A percentile compares a stretch with the other conserved stretches of the same genome.
These are phyloP conservation scores for Diaporthe ilicicola DNA, from an alignment of 2,329 filamentous ascomycete genomes.

Conservation along the genomic window DNA sequence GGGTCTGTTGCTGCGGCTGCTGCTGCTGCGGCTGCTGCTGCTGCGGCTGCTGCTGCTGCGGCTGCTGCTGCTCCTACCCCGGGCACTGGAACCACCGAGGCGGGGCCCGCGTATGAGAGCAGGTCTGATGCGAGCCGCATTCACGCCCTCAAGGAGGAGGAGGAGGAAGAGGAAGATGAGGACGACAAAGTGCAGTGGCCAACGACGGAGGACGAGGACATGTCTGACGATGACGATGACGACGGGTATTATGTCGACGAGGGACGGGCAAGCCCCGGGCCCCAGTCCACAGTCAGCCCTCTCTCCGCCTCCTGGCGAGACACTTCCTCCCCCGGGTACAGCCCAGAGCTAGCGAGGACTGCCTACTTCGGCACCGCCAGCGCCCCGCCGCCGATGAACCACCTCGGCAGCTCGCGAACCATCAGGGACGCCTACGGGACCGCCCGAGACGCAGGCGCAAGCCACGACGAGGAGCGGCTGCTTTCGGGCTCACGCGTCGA, in stretches of 20 bases:
- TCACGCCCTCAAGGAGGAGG: neutral
- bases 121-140: neutral
- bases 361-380: slow-evolving; percentile 24
- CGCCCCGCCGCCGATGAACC: slow-evolving; percentile 13
- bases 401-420: neutral
- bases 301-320: neutral
- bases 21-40: neutral
- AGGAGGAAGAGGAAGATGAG: neutral
- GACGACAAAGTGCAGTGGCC: too few relatives aligned
- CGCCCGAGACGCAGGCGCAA: slow-evolving; percentile 7
- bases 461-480: neutral
- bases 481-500: too few relatives aligned
- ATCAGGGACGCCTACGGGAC: slow-evolving; percentile 10
- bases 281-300: neutral
- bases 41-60: neutral
- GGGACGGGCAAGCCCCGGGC: neutral
- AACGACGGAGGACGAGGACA: neutral
- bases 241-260: too few relatives aligned
- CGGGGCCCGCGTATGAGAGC: too few relatives aligned
- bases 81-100: too few relatives aligned
- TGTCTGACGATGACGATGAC: neutral
- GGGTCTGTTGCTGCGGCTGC: neutral
- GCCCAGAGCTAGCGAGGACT: slow-evolving; percentile 1
- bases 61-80: neutral
- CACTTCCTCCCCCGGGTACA: neutral